Evolutionary conservation across 768 basidiomycete genomes (phyloP), one percentile per base, ranked within the genome.

Genomic region (Boletus edulis): DNA sequence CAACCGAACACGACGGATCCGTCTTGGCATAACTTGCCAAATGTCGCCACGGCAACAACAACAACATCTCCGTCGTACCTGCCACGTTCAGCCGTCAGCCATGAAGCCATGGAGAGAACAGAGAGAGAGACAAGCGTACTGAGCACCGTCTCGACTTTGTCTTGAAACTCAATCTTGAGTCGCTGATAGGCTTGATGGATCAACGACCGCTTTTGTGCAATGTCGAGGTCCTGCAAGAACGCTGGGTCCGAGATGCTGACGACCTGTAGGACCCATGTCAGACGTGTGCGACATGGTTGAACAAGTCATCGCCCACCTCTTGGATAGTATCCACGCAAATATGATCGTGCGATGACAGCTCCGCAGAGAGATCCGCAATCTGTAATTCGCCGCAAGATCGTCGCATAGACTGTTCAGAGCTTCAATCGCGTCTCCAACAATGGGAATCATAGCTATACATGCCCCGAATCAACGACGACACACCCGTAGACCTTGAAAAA

Each of bases 41-140:
- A 63, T 95, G 94, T 15, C 91, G 79, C 87, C 89, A 92, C 11
- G 92, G 73, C 18, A 94, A 76, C n/a, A 94, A 76, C 9, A 94
- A 75, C 6, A 89, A 67, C 82, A 93, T 87, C 70, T 95, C 94
- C 47, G 84, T 72, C 15, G 86, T 81, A 52, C 80, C 89, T 89
- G 20, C 2, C 3, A 14, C 3, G 14, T 44, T n/a, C 43, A 35
- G 14, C 35, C 35, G 35, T 35, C 14, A 35, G 35, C 27, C 27
- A 27, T 27, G 12, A 35, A 35, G 5, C 11, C 35, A 35, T 35
- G 12, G 35, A 34, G 22, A 35, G 20, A 17, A 20, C 29, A 3
- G 13, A 42, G 9, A n/a, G n/a, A n/a, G n/a, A 22, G 14, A 4
- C 5, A 10, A 14, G 37, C 44, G 18, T 40, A 87, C 87, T 76